Conservation (phyloP, 2,329 filamentous ascomycete genomes). For the Alternaria alternata region DNA sequence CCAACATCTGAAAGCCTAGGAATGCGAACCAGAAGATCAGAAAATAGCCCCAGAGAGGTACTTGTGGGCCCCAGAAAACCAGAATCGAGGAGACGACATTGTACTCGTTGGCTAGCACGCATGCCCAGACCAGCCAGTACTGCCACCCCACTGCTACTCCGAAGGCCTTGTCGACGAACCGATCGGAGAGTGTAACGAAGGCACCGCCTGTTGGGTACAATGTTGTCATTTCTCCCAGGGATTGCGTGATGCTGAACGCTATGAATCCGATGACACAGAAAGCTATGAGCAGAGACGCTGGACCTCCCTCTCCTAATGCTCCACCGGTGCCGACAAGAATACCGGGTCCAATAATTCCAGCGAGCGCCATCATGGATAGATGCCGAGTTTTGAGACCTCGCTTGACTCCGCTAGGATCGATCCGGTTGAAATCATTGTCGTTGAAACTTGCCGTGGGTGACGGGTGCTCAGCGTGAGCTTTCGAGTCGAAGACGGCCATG, state of each 20-base stretch:
- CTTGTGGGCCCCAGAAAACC: conserved; percentile 68
- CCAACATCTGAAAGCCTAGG: conserved; percentile 51
- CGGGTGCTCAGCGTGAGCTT: conserved; percentile 22
- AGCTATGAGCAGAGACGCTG: conserved; percentile 75
- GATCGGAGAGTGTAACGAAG: conserved; percentile 74
- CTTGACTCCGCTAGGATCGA: conserved; percentile 71
- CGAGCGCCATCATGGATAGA: conserved; percentile 64
- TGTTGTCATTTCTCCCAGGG: conserved; percentile 76
- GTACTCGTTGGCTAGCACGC: conserved; percentile 74
- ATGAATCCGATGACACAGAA: conserved; percentile 78
- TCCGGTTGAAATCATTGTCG: conserved; percentile 43
- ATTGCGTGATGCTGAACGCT: conserved; percentile 74
- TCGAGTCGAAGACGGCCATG: conserved; percentile 35
- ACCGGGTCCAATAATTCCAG: conserved; percentile 71
- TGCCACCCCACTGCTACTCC: conserved; percentile 44
- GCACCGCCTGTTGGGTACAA: conserved; percentile 75
- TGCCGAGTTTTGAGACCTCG: conserved; percentile 74
- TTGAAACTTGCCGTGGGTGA: conserved; percentile 30
- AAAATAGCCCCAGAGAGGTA: conserved; percentile 53
- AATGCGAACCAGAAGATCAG: conserved; percentile 54
- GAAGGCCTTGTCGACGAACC: conserved; percentile 58
- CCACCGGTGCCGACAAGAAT: conserved; percentile 76
- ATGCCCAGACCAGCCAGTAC: conserved; percentile 66
- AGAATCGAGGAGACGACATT: conserved; percentile 73
- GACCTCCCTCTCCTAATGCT: conserved; percentile 72